Evolutionary conservation across 345 rosid genomes (phyloP).

Genomic region (Ceriops decandra): DNA sequence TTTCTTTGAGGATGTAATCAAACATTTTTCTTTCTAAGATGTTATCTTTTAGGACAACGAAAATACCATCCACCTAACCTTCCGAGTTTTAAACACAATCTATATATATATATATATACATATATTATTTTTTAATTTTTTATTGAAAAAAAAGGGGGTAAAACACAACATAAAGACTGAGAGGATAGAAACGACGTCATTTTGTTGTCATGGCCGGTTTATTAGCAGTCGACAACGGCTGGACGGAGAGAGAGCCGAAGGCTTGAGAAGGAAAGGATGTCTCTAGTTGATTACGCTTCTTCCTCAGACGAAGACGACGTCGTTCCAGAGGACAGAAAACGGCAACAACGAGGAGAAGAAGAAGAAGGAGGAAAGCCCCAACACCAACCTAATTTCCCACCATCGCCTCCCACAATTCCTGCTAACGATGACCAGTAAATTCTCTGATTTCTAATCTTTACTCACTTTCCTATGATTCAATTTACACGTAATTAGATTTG

Average conservation of each 20-base stretch:
- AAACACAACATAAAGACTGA: too few relatives aligned
- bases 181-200: too few relatives aligned
- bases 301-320: conserved; percentile 50
- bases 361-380: conserved; percentile 12
- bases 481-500: not conserved
- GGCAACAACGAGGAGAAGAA: not conserved
- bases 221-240: too few relatives aligned
- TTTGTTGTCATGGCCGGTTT: too few relatives aligned
- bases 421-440: conserved; percentile 29
- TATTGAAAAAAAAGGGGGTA: too few relatives aligned
- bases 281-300: conserved; percentile 68
- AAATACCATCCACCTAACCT: too few relatives aligned
- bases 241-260: not conserved
- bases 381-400: conserved; percentile 6
- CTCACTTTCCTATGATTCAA: not conserved
- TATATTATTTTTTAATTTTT: too few relatives aligned
- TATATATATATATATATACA: too few relatives aligned
- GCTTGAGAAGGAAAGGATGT: conserved; percentile 33
- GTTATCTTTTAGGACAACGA: too few relatives aligned
- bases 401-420: conserved; percentile 22
- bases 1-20: too few relatives aligned
- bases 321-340: conserved; percentile 24
- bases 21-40: too few relatives aligned
- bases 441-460: not conserved
- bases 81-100: too few relatives aligned